Percentiles rank a stretch among this genome's conserved stretches.
Evolutionary conservation across 768 basidiomycete species (phyloP).

Genomic region (Pisolithus tinctorius): DNA sequence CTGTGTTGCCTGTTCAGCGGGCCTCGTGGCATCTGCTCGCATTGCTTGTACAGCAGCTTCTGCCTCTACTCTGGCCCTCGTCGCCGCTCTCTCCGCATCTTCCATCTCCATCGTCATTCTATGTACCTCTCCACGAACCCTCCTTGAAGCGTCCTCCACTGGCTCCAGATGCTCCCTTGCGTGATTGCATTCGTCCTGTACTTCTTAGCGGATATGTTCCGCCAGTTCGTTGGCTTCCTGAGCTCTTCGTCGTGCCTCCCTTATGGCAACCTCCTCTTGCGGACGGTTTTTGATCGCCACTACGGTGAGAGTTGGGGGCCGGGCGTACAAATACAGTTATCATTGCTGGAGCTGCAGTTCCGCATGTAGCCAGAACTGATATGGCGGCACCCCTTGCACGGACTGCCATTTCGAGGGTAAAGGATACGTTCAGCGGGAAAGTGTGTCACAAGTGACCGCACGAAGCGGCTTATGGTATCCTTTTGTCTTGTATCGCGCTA

Average conservation of each 20-base stretch:
- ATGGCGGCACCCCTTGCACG: background rate
- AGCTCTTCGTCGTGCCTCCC: background rate
- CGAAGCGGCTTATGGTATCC: too few species aligned
- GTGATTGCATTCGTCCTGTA: background rate
- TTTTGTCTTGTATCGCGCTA: too few species aligned
- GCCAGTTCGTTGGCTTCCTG: background rate
- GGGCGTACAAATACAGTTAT: background rate
- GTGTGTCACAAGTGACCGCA: too few species aligned
- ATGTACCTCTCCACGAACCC: background rate
- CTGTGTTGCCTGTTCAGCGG: background rate
- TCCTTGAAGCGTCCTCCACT: background rate
- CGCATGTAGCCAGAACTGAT: background rate
- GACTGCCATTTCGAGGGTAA: background rate
- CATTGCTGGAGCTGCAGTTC: background rate
- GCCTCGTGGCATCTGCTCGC: background rate
- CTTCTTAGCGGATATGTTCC: background rate
- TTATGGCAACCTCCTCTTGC: background rate
- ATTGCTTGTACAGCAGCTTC: background rate
- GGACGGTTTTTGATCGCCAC: background rate
- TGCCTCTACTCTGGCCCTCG: background rate
- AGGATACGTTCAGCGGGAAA: too few species aligned
- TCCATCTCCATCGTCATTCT: background rate
- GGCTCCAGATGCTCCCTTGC: background rate
- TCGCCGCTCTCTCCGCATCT: conserved; percentile 3
- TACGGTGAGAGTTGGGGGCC: background rate